phyloP scores from a whole-genome alignment of 305 asterid genomes.

The Fraxinus albicans region DNA sequence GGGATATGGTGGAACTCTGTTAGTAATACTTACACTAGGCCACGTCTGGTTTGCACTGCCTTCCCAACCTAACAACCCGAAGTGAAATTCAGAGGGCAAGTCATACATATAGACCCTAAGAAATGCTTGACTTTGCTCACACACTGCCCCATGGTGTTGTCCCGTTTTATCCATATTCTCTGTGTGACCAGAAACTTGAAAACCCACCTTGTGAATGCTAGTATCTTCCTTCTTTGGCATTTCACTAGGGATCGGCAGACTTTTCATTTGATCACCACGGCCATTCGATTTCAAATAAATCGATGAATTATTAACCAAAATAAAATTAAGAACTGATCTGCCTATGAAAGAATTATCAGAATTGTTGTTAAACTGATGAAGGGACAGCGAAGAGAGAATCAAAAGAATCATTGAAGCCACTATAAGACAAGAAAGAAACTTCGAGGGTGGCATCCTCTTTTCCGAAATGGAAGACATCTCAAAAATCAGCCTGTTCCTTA shows the following conservation, averaged over 20 bases:
- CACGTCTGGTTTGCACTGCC: slow-evolving; percentile 48
- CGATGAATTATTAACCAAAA: slow-evolving; percentile 38
- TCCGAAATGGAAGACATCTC: slow-evolving; percentile 48
- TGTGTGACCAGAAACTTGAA: slow-evolving; percentile 6
- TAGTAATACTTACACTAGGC: slow-evolving; percentile 49
- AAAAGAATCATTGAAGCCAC: slow-evolving; percentile 54
- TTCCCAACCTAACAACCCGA: slow-evolving; percentile 72
- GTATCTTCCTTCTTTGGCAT: slow-evolving; percentile 11
- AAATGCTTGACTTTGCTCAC: slow-evolving; percentile 45
- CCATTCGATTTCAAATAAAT: slow-evolving; percentile 21
- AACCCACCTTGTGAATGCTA: slow-evolving; percentile 14
- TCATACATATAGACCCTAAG: slow-evolving; percentile 76
- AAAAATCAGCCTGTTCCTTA: slow-evolving; percentile 3
- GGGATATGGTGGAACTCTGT: slow-evolving; percentile 60
- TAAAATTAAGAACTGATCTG: slow-evolving; percentile 38
- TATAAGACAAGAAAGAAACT: slow-evolving; percentile 53
- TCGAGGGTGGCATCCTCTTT: slow-evolving; percentile 51
- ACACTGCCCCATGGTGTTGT: slow-evolving; percentile 20
- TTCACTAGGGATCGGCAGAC: slow-evolving; percentile 13
- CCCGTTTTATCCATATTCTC: slow-evolving; percentile 17
- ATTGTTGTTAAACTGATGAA: slow-evolving; percentile 40
- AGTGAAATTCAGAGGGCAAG: slow-evolving; percentile 75
- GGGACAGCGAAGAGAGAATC: slow-evolving; percentile 50
- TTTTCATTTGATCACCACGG: slow-evolving; percentile 12
- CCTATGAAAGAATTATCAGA: slow-evolving; percentile 37